Evolutionary conservation across 192 early-diverging fungal genomes (phyloP).

Genomic region (Diversispora eburnea): DNA sequence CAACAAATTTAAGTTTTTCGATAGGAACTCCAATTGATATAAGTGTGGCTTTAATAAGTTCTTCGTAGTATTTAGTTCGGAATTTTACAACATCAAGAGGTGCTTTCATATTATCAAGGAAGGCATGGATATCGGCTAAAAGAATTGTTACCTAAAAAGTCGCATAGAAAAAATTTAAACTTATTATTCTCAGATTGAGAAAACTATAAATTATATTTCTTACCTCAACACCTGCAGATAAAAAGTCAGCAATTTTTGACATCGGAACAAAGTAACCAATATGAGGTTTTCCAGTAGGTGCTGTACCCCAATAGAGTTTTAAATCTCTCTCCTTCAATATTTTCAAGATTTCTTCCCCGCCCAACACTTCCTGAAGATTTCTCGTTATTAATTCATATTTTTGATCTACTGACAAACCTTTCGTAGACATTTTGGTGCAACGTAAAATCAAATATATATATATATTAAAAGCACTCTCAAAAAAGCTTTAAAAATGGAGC

Average conservation of each 20-base stretch:
- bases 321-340: constrained; percentile 85
- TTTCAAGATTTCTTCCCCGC: constrained; percentile 80
- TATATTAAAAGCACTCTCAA: no score
- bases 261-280: constrained; percentile 98
- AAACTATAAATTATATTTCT: not conserved
- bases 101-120: constrained; percentile 98
- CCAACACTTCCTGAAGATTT: constrained; percentile 92
- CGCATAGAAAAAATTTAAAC: constrained; percentile 25
- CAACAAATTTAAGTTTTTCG: constrained; percentile 87
- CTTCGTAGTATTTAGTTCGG: constrained; percentile 93
- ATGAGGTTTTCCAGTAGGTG: constrained; percentile 93
- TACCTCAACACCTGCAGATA: constrained; percentile 86
- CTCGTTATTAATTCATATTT: constrained; percentile 86
- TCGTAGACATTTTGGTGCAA: constrained; percentile 29
- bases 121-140: constrained; percentile 95
- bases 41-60: constrained; percentile 84
- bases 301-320: constrained; percentile 97
- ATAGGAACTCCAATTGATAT: constrained; percentile 91
- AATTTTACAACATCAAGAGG: constrained; percentile 84
- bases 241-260: constrained; percentile 96
- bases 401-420: constrained; percentile 49
- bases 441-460: no score
- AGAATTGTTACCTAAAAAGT: constrained; percentile 74
- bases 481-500: no score
- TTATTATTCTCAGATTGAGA: constrained; percentile 3